Conservation (phyloP, 2,329 filamentous ascomycete genomes). For the Akanthomyces lecanii region DNA sequence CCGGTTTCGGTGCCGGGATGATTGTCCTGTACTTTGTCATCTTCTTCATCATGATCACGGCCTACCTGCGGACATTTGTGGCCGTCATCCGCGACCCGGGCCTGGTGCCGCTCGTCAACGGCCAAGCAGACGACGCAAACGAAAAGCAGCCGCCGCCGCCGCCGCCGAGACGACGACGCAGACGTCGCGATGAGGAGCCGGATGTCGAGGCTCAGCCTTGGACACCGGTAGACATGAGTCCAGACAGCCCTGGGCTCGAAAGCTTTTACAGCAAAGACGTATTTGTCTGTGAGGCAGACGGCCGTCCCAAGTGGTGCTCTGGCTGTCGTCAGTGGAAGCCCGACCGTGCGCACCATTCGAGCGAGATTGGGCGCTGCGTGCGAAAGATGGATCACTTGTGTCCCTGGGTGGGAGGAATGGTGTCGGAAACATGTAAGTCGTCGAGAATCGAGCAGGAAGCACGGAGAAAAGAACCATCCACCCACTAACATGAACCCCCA, state of each 20-base stretch:
- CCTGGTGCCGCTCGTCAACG: slow-evolving; percentile 59
- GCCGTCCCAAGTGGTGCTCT: slow-evolving; percentile 81
- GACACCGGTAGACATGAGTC: slow-evolving; percentile 40
- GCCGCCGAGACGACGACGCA: slow-evolving; percentile 16
- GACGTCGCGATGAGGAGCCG: slow-evolving; percentile 18
- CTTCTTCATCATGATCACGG: slow-evolving; percentile 58
- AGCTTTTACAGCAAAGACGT: slow-evolving; percentile 76
- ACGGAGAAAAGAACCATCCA: background rate
- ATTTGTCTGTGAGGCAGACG: slow-evolving; percentile 79
- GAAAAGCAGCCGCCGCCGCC: slow-evolving; percentile 26
- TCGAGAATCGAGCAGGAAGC: no score
- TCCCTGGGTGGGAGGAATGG: slow-evolving; percentile 92
- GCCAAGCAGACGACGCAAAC: slow-evolving; percentile 24
- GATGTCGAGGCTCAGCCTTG: slow-evolving; percentile 29
- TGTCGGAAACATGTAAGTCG: slow-evolving; percentile 68
- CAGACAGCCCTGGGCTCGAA: slow-evolving; percentile 66
- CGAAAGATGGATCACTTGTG: slow-evolving; percentile 94
- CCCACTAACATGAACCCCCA: slow-evolving; percentile 23
- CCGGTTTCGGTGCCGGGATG: slow-evolving; percentile 61
- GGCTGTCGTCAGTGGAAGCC: slow-evolving; percentile 83
- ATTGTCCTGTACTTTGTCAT: slow-evolving; percentile 70
- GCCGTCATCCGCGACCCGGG: slow-evolving; percentile 69
- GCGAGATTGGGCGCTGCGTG: slow-evolving; percentile 76
- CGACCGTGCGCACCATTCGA: slow-evolving; percentile 82
- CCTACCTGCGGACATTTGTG: slow-evolving; percentile 69